Percentiles rank a stretch among this genome's conserved stretches.
Conservation (phyloP, 805 yeast genomes). For the Sugiyamaella mastotermitis region DNA sequence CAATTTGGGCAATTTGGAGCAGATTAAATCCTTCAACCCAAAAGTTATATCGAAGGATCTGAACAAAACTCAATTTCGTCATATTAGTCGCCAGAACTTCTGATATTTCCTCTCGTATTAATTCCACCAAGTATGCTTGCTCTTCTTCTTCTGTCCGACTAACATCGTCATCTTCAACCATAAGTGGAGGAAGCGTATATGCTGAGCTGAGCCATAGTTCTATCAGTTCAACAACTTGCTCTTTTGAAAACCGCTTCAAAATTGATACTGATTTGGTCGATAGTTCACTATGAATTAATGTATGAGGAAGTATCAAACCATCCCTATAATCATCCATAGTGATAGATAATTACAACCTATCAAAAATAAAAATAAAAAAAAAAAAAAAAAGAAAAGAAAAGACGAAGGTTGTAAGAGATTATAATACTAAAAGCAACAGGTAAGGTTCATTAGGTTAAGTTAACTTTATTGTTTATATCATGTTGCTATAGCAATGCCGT, state of each 20-base stretch:
- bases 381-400: no score
- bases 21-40: slow-evolving; percentile 57
- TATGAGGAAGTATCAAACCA: slow-evolving; percentile 10
- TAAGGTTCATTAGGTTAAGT: no score
- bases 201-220: slow-evolving; percentile 10
- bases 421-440: no score
- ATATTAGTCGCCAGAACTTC: no score
- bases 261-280: slow-evolving; percentile 10
- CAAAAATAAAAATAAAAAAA: no score
- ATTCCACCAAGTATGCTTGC: no score
- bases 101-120: no score
- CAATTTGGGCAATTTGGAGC: slow-evolving; percentile 64
- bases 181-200: slow-evolving; percentile 7
- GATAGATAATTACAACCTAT: no score
- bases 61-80: slow-evolving; percentile 27
- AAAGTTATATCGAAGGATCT: slow-evolving; percentile 41
- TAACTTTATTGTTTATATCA: no score
- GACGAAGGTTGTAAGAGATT: no score
- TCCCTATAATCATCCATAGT: not conserved
- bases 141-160: slow-evolving; percentile 4
- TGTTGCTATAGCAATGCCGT: no score
- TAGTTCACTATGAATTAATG: slow-evolving; percentile 11
- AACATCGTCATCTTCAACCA: slow-evolving; percentile 22
- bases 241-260: slow-evolving; percentile 6
- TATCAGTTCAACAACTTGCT: slow-evolving; percentile 8